Percentiles rank a stretch among this genome's conserved stretches.
These are phyloP conservation scores for Eucalyptus pauciflora DNA, from an alignment of 345 rosid species.

Conservation along the genomic window DNA sequence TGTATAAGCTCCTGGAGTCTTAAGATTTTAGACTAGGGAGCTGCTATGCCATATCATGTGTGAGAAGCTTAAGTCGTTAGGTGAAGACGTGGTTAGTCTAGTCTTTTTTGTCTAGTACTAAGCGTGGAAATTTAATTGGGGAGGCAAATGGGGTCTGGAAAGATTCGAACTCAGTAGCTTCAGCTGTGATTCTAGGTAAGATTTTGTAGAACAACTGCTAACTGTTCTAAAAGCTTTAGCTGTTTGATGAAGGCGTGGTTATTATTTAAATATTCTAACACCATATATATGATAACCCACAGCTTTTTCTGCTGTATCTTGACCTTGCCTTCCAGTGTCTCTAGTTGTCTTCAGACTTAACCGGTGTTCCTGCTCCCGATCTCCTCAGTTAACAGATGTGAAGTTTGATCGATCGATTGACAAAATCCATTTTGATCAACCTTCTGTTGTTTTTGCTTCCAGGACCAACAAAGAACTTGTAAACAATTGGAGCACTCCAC, in stretches of 20 bases:
- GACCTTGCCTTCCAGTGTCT: neutral
- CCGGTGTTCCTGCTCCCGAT: neutral
- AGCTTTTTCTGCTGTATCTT: neutral
- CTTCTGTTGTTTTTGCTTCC: neutral
- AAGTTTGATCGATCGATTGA: neutral
- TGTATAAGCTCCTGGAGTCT: neutral
- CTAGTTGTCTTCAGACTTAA: neutral
- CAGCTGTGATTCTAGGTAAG: no score
- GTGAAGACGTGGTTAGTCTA: no score
- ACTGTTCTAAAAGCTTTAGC: no score
- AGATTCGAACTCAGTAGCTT: no score
- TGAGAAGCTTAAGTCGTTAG: no score
- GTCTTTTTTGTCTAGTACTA: no score
- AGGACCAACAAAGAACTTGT: constrained; percentile 43
- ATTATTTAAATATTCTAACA: no score
- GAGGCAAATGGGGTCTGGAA: no score
- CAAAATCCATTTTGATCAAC: neutral
- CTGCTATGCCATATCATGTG: neutral
- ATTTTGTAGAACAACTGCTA: no score
- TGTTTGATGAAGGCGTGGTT: no score
- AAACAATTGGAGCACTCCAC: constrained; percentile 29
- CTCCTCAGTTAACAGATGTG: neutral
- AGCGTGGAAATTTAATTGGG: no score
- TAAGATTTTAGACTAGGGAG: neutral
- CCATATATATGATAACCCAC: neutral